Percentiles rank a stretch among this genome's conserved stretches.
Conservation (phyloP, 768 basidiomycete genomes). For the Rickenella mellea region DNA sequence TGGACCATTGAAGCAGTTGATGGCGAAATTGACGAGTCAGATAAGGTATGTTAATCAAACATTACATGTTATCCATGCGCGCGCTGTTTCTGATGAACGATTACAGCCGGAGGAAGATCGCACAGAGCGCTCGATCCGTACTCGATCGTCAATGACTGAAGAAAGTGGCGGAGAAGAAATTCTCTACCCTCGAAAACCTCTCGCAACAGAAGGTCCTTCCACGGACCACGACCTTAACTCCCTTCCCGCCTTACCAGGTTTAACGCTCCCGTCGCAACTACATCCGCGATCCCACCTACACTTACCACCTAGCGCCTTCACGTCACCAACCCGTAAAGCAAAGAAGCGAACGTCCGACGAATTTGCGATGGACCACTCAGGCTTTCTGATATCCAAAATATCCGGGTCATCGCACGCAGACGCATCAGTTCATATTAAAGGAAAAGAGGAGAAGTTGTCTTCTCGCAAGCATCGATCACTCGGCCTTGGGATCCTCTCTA, state of each 20-base stretch:
- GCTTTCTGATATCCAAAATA: slow-evolving; percentile 25
- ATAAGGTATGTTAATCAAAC: slow-evolving; percentile 39
- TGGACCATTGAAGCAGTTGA: slow-evolving; percentile 87
- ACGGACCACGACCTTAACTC: slow-evolving; percentile 12
- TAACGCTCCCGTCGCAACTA: slow-evolving; percentile 5
- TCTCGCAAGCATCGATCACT: slow-evolving; percentile 26
- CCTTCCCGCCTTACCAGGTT: neutral
- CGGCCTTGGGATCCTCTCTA: slow-evolving; percentile 5
- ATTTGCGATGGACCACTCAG: slow-evolving; percentile 70
- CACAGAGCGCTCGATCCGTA: slow-evolving; percentile 41
- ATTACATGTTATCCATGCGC: slow-evolving; percentile 3
- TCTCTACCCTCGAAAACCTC: slow-evolving; percentile 65
- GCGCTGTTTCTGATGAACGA: neutral
- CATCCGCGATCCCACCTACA: slow-evolving; percentile 24
- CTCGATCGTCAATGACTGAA: slow-evolving; percentile 59
- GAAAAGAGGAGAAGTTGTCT: slow-evolving; percentile 32
- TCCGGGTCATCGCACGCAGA: neutral
- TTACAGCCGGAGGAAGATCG: slow-evolving; percentile 33
- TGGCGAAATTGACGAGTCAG: slow-evolving; percentile 62
- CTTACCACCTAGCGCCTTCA: slow-evolving; percentile 57
- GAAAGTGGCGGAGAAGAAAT: slow-evolving; percentile 91
- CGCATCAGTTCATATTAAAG: neutral
- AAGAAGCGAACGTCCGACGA: slow-evolving; percentile 77
- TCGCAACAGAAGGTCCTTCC: slow-evolving; percentile 14
- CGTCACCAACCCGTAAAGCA: slow-evolving; percentile 40